Evolutionary conservation across 2,329 filamentous ascomycete genomes (phyloP), one percentile per base, ranked within the genome.

Genomic region (Sodiomyces alkalinus): DNA sequence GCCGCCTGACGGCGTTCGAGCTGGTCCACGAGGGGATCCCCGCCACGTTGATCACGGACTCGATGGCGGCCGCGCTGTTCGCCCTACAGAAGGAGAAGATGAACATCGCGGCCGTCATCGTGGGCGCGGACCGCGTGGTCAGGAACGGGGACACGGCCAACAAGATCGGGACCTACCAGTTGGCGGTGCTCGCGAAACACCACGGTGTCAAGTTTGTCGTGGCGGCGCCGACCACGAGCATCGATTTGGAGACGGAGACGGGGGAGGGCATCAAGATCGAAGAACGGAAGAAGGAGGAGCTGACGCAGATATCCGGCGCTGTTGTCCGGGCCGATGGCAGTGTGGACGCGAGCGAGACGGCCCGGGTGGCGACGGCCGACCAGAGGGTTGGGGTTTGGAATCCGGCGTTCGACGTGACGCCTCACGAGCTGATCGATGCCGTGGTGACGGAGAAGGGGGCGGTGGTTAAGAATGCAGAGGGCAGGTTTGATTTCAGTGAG

Each of bases 61-160:
- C 85, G 17, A 98, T 98, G 90, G 90, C 83, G 2, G 86, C 77
- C 9, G 78, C 87, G 0, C 65, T 98, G 7, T 79, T 98, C 47
- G 54, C 58, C 13, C 68, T 67, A 15, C 58, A 68, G 25, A 74
- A 74, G 40, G 57, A 62, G 14, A 55, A 64, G 20, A 65, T 74
- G 45, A 74, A 76, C 43, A 80, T 98, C 34, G 68, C 73, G 5
- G 87, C 85, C 5, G 81, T 98, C 28, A 77, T 98, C 17, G 90
- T 98, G 1, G 90, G 90, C 17, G 90, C 90, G 3, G 90, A 98
- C 51, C 74, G 90, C 32, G 90, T 98, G 10, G 90, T 87, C 18
- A 80, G 85, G 28, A 98, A 98, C 44, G 90, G 90, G 17, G 90
- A 98, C 55, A 96, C 90, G 1, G 90, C 90, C 31, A 98, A 98